Evolutionary conservation across 2,329 filamentous ascomycete species (phyloP), one percentile per base, ranked within the genome.

Genomic region (Rhexocercosporidium sp.): DNA sequence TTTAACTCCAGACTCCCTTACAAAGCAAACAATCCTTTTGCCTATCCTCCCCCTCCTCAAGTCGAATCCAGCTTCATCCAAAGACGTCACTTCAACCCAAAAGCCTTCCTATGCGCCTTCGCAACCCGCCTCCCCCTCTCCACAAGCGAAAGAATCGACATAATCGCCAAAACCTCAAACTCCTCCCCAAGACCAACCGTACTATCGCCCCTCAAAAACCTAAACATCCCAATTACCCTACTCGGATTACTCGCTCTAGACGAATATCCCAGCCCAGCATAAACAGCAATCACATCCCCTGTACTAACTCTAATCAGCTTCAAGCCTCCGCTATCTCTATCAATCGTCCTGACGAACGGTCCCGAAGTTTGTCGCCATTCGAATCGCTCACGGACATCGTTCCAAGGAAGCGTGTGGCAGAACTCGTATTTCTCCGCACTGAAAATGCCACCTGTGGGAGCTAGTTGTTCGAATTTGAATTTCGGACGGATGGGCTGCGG

Each of bases 281-380:
- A 75, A n/a, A 75, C 74, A 7, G 73, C 74, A 1, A 75, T 67
- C 11, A 70, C 71, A 39, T 74, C 74, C 1, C 71, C 71, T 0
- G 70, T 75, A 18, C 64, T 68, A 9, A 65, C 64, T 6, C 74
- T 56, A n/a, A 75, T 62, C 12, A 75, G 37, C 34, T 74, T 75
- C 62, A 75, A 54, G 0, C 69, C 72, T 2, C 71, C 71, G 31
- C 68, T 67, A 57, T 74, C 66, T 62, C 69, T 49, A 39, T 71
- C 59, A n/a, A 64, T 60, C 16, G 59, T 66, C 8, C 70, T 59
- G 8, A 64, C 54, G 20, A 73, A 71, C 5, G 62, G 65, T 3
- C 69, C 63, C 37, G 54, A 56, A 1, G 69, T 62, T 41, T 72
- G 67, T 46, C 70, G 64, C 74, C 74, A 75, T 56, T 75, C 73